Evolutionary conservation across 2,329 filamentous ascomycete genomes (phyloP).

Genomic region (Cladosporium sp.): DNA sequence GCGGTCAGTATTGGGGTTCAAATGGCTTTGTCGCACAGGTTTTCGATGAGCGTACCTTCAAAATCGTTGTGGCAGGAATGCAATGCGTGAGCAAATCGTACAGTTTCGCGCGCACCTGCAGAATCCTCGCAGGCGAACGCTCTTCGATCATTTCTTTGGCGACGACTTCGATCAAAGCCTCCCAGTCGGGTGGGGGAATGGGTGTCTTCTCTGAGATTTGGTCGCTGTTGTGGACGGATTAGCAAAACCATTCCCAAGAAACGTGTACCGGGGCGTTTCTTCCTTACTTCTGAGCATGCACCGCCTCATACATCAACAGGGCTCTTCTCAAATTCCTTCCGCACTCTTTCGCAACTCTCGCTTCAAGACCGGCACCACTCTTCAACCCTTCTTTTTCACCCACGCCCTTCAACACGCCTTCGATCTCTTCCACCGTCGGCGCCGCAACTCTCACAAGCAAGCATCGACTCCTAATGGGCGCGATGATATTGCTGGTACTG

Average conservation of each 20-base stretch:
- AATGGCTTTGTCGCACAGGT: background rate
- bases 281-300: constrained; percentile 90
- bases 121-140: constrained; percentile 80
- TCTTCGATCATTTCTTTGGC: constrained; percentile 93
- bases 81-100: constrained; percentile 97
- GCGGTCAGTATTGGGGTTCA: background rate
- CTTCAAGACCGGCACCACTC: constrained; percentile 69
- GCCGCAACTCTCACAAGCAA: constrained; percentile 88
- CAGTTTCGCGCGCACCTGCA: constrained; percentile 86
- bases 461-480: constrained; percentile 90
- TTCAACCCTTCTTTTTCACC: constrained; percentile 81
- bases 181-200: constrained; percentile 95
- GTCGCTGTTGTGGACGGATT: too few relatives aligned
- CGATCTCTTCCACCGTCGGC: constrained; percentile 80
- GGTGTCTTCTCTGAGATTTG: constrained; percentile 81
- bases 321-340: constrained; percentile 85
- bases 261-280: background rate
- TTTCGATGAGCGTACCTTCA: constrained; percentile 55
- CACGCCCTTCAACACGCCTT: constrained; percentile 61
- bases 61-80: constrained; percentile 87
- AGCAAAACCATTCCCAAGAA: too few relatives aligned
- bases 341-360: constrained; percentile 82
- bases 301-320: constrained; percentile 92
- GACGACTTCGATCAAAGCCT: constrained; percentile 80
- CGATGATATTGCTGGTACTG: constrained; percentile 96